Evolutionary conservation across 2,329 filamentous ascomycete species (phyloP), one percentile per base, ranked within the genome.

Genomic region (Nemania sp.): DNA sequence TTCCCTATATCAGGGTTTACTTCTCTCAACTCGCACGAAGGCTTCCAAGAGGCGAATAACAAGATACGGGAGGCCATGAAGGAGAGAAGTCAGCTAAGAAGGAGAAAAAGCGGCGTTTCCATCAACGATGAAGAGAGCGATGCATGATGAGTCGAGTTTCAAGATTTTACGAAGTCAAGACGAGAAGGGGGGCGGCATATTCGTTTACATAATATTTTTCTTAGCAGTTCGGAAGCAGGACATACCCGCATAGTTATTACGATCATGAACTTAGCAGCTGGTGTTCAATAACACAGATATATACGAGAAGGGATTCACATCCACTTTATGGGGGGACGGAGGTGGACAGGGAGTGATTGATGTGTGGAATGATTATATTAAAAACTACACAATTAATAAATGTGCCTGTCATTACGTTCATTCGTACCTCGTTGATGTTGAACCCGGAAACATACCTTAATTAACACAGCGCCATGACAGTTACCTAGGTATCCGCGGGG

Each of bases 11-110:
- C 89, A 75, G 88, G 86, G 1, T 92, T 97, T 74, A 97, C 87
- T 26, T 82, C 83, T 6, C 80, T 91, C 62, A 87, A 93, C 74
- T 88, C 87, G 1, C 88, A 89, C 55, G 91, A 89, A 56, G 89
- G 91, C 1, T 88, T 97, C 69, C 91, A 95, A 63, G 91, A 97
- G 80, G 93, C 97, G 1, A 94, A 89, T 77, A 88, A 89, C 79
- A 93, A 92, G 82, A 94, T 98, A 73, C 87, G 92, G 62, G 92
- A 90, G 73, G 93, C 93, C 4, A 97, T 98, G 92, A 84, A 86
- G 73, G 90, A 94, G 79, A 82, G 92, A n/a, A 90, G 91, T 2
- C 87, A 90, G 77, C 78, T 86, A 68, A 79, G 85, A 70, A 85
- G 92, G 72, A 80, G 82, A 72, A 87, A 83, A 83, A 88, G 84